These are phyloP conservation scores for Leccinum disarticulatum DNA, from an alignment of 768 basidiomycete species.

Conservation along the genomic window DNA sequence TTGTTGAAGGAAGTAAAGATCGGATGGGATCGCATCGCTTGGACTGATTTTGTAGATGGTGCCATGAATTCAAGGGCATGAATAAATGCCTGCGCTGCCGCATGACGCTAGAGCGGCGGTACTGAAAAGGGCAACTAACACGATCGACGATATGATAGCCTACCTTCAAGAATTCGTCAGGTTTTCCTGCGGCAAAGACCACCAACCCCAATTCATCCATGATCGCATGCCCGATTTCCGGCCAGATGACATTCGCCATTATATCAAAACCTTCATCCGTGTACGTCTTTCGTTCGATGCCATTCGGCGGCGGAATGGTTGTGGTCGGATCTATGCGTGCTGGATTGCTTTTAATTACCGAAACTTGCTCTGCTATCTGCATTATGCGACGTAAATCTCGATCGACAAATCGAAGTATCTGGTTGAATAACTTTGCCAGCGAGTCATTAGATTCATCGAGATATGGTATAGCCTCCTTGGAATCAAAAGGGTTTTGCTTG, in stretches of 20 bases:
- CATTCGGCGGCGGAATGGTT: background rate
- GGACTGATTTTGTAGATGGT: constrained; percentile 68
- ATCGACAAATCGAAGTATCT: constrained; percentile 77
- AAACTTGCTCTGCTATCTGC: constrained; percentile 70
- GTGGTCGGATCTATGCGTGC: constrained; percentile 15
- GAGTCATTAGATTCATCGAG: constrained; percentile 68
- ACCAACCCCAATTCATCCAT: constrained; percentile 80
- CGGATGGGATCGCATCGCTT: constrained; percentile 70
- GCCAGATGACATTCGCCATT: constrained; percentile 87
- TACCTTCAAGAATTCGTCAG: constrained; percentile 88
- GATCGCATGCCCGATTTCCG: constrained; percentile 75
- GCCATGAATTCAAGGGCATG: constrained; percentile 79
- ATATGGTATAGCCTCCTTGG: constrained; percentile 40
- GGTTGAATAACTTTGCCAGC: constrained; percentile 77
- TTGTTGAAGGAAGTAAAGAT: constrained; percentile 71
- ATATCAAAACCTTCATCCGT: constrained; percentile 65
- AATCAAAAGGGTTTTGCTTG: constrained; percentile 41
- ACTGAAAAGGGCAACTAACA: constrained; percentile 1
- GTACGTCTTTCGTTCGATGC: constrained; percentile 6
- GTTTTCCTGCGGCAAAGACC: constrained; percentile 90
- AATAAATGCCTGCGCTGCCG: constrained; percentile 80
- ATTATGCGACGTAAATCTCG: constrained; percentile 73
- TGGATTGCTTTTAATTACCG: constrained; percentile 43
- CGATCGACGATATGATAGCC: constrained; percentile 15
- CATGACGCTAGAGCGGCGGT: constrained; percentile 62